Evolutionary conservation across 2,329 filamentous ascomycete species (phyloP), one percentile per base, ranked within the genome.

Genomic region (Aspergillus novoparasiticus): DNA sequence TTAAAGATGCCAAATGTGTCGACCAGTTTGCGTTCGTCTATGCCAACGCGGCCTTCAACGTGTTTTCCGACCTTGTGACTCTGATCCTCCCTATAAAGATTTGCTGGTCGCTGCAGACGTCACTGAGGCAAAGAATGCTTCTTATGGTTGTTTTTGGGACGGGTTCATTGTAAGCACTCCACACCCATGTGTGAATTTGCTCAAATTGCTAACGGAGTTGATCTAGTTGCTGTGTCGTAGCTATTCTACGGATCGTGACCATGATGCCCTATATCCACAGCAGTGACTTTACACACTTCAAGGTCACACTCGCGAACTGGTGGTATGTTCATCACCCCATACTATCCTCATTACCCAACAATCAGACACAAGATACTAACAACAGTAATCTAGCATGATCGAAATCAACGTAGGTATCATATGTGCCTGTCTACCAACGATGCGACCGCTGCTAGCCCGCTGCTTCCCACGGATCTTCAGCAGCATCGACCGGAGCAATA

Each of bases 371-470:
- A 3, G 4, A 28, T 19, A 28, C 30, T 54, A 23, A 54, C 8
- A 8, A 1, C 0, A 10, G 6, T 36, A 0, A 4, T 53, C 1
- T 34, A 65, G 65, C 1, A 65, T 67, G 65, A 61, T 67, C 19
- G 65, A 67, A 39, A 63, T 67, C 39, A 67, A 67, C 28, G 63
- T 67, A n/a, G 63, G 65, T 9, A 66, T 66, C 39, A 65, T 66
- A 30, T 66, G 63, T 19, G 58, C 65, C 19, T 65, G 63, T 28
- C 65, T 66, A 5, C 65, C 65, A 6, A 48, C 51, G 12, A 41
- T 66, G 34, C 65, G 65, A 11, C 65, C 65, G 4, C 58, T 66
- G 3, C 26, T 66, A 1, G 26, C 59, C 16, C 64, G 43, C 9
- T 14, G 41, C 19, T 54, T 62, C 45, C 63, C 64, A 19, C 55